Evolutionary conservation across 768 basidiomycete species (phyloP).

Genomic region (Phanerochaete sordida): DNA sequence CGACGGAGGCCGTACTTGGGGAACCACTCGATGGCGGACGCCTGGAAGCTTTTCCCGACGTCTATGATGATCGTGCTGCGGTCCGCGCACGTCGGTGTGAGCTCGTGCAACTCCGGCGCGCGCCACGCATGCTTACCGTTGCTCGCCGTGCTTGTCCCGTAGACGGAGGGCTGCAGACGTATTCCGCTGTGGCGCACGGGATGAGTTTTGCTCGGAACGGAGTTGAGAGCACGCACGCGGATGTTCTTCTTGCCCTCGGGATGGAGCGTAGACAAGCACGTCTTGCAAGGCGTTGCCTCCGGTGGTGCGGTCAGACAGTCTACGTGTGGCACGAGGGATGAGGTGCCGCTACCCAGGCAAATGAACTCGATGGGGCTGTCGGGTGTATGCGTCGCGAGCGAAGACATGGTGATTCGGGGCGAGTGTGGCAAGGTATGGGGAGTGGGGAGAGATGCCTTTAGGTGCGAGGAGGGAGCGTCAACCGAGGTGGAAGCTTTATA

Average conservation of each 20-base stretch:
- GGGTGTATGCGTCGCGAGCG: constrained; percentile 6
- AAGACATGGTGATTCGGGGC: constrained; percentile 11
- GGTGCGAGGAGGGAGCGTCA: too few relatives aligned
- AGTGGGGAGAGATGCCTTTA: background rate
- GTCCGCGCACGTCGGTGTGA: constrained; percentile 1
- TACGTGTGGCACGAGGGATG: constrained; percentile 64
- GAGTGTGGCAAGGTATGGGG: background rate
- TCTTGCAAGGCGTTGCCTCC: constrained; percentile 47
- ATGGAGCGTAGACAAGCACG: constrained; percentile 63
- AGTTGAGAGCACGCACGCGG: constrained; percentile 31
- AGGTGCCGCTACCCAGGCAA: constrained; percentile 83
- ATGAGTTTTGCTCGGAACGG: background rate
- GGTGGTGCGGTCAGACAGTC: constrained; percentile 74
- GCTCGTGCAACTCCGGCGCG: background rate
- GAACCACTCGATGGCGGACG: constrained; percentile 51
- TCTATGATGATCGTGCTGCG: constrained; percentile 76
- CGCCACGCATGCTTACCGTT: constrained; percentile 43
- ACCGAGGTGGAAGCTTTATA: background rate
- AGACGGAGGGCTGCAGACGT: constrained; percentile 68
- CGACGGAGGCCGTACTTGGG: constrained; percentile 71
- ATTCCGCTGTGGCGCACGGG: constrained; percentile 44
- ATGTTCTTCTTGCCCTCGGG: constrained; percentile 80
- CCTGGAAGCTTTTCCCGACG: constrained; percentile 81
- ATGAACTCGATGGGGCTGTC: constrained; percentile 53
- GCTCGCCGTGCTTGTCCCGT: constrained; percentile 33